phyloP scores from a whole-genome alignment of 345 rosid species.

The Brassica nigra region DNA sequence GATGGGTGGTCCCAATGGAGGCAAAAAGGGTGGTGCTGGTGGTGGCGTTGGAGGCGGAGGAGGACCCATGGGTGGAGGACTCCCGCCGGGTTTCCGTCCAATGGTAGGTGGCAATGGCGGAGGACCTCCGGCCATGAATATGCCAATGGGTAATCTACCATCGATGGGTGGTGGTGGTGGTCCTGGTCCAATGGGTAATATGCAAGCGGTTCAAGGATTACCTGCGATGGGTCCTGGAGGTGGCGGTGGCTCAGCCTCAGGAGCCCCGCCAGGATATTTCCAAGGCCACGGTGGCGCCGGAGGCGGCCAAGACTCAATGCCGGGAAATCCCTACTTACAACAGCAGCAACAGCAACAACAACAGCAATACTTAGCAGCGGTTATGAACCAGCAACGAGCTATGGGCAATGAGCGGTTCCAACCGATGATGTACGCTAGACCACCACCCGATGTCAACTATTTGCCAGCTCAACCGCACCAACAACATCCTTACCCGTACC shows the following conservation, averaged over 20 bases:
- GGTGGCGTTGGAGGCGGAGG: slow-evolving; percentile 48
- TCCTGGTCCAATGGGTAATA: slow-evolving; percentile 44
- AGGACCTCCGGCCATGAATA: slow-evolving; percentile 46
- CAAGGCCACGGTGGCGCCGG: slow-evolving; percentile 59
- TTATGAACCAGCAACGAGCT: slow-evolving; percentile 51
- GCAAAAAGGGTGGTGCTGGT: slow-evolving; percentile 51
- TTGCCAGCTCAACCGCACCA: slow-evolving; percentile 64
- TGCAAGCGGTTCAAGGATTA: slow-evolving; percentile 79
- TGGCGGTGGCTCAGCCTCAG: slow-evolving; percentile 43
- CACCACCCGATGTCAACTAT: slow-evolving; percentile 79
- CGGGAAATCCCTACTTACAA: slow-evolving; percentile 69
- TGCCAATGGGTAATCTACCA: slow-evolving; percentile 43
- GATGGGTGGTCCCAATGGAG: slow-evolving; percentile 47
- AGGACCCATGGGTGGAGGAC: slow-evolving; percentile 47
- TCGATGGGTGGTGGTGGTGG: slow-evolving; percentile 50
- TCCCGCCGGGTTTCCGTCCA: slow-evolving; percentile 35
- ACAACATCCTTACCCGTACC: slow-evolving; percentile 46
- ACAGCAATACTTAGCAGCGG: slow-evolving; percentile 60
- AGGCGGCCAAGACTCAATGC: slow-evolving; percentile 69
- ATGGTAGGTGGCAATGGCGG: slow-evolving; percentile 44
- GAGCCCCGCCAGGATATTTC: slow-evolving; percentile 56
- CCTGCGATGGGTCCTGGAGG: slow-evolving; percentile 59
- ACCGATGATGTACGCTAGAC: slow-evolving; percentile 88
- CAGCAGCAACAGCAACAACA: slow-evolving; percentile 59
- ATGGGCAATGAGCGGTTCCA: slow-evolving; percentile 71